A percentile compares a stretch with the other conserved stretches of the same genome.
Conservation (phyloP, 2,329 filamentous ascomycete genomes). For the Cercospora citrullina region DNA sequence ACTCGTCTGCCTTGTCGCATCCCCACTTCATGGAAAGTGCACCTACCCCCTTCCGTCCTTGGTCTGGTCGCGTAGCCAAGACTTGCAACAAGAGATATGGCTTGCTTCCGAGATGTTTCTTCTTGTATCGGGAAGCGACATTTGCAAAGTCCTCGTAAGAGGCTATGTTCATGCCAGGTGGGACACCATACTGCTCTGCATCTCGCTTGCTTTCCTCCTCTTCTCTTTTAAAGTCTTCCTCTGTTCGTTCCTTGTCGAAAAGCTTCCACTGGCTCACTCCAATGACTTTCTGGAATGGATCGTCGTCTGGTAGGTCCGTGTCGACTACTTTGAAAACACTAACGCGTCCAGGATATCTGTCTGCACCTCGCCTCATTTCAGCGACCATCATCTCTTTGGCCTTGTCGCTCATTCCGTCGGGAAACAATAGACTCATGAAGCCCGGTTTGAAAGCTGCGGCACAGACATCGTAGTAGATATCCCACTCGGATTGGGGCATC, state of each 20-base stretch:
- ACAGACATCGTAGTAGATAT: conserved; percentile 29
- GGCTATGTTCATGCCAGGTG: conserved; percentile 24
- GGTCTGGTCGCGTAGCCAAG: conserved; percentile 42
- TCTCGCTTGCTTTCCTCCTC: conserved; percentile 29
- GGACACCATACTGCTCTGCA: conserved; percentile 18
- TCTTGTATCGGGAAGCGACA: conserved; percentile 22
- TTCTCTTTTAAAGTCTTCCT: conserved; percentile 33
- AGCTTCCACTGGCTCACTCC: conserved; percentile 38
- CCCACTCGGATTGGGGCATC: conserved; percentile 30
- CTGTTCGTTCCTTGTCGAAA: conserved; percentile 29
- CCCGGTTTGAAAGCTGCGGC: conserved; percentile 33
- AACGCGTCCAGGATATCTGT: conserved; percentile 23
- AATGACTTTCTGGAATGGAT: conserved; percentile 30
- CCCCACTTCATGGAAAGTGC: conserved; percentile 44
- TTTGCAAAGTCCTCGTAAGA: conserved; percentile 29
- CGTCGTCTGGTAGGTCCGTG: conserved; percentile 29
- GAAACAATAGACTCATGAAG: conserved; percentile 36
- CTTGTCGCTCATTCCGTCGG: conserved; percentile 29
- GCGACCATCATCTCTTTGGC: conserved; percentile 18
- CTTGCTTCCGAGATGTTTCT: conserved; percentile 29
- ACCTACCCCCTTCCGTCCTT: conserved; percentile 45
- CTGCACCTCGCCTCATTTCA: conserved; percentile 15
- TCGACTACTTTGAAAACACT: conserved; percentile 35
- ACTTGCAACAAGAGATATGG: conserved; percentile 33
- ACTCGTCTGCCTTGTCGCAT: conserved; percentile 42